Evolutionary conservation across 1,139 yeast genomes (phyloP), one percentile per base, ranked within the genome.

Genomic region (Pichia sp.): DNA sequence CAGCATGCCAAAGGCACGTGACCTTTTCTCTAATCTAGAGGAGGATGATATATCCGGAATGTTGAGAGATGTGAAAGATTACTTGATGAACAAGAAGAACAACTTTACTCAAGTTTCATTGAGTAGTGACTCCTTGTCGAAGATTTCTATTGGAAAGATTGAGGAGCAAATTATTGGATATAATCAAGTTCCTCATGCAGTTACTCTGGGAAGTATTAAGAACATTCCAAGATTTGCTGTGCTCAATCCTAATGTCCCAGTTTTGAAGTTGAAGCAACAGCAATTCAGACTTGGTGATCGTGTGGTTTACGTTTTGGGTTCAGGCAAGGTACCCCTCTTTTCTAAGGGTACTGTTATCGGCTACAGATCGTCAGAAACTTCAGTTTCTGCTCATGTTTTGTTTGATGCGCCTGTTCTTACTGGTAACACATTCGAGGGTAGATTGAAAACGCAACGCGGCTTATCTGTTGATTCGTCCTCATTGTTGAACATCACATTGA

Each of bases 331-430:
- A 13, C 95, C 96, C 24, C 63, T 79, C 40, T 85, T 82, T 53
- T 72, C 87, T 17, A 81, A 84, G 51, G 99, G 99, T 55, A 87
- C 96, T 1, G 94, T 91, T 38, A 82, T 84, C 36, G 87, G 91
- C 5, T 77, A 84, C 46, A 74, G 74, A 31, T 74, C 86, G 22
- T 59, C 71, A 37, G 85, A 85, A 2, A 65, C 74, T 27, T 67
- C 70, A 50, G 68, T 67, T 22, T 66, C 69, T 9, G 62, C 84
- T 45, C 88, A 83, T 45, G 78, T 93, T 34, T 60, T 91, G 29
- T 93, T 91, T 66, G 99, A 93, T 54, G 63, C 69, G 37, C 85
- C 88, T 33, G 68, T 91, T 46, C 69, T 86, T 44, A 82, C 93
- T 38, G 97, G 96, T 47, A 81, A 77, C 52, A 77, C 71, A 22